A percentile compares a stretch with the other conserved stretches of the same genome.
Conservation (phyloP, 306 rosid genomes). For the Alnus glutinosa region DNA sequence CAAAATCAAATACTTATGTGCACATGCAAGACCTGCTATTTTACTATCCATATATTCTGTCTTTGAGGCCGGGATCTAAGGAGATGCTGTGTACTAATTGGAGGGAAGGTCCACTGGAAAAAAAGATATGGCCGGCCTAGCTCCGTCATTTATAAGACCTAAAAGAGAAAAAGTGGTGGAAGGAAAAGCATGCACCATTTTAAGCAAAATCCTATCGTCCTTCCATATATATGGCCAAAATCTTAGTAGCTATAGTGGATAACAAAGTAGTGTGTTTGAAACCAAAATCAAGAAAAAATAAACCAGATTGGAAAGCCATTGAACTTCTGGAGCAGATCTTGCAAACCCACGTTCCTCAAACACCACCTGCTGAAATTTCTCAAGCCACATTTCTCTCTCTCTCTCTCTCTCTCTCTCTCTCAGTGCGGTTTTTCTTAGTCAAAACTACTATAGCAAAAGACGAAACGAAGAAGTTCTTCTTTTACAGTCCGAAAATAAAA, state of each 20-base stretch:
- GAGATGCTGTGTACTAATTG: neutral
- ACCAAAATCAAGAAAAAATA: neutral
- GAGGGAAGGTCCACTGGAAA: constrained; percentile 19
- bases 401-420: neutral
- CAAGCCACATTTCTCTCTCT: neutral
- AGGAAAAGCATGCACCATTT: constrained; percentile 33
- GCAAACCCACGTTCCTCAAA: neutral
- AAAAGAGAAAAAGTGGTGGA: neutral
- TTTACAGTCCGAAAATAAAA: constrained; percentile 5
- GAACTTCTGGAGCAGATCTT: constrained; percentile 18
- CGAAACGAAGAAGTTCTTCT: constrained; percentile 2
- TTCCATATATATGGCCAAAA: constrained; percentile 25
- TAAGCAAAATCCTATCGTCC: constrained; percentile 33
- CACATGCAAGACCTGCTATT: no score
- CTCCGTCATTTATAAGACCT: constrained; percentile 25
- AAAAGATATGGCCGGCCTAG: constrained; percentile 1
- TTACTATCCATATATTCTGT: neutral
- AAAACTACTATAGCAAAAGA: neutral
- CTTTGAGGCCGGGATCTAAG: constrained; percentile 28
- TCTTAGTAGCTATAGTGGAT: neutral
- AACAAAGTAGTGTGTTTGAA: neutral
- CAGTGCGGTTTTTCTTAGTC: no score
- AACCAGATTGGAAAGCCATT: constrained; percentile 10
- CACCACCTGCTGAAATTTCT: no score
- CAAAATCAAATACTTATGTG: no score